phyloP scores from a whole-genome alignment of 768 basidiomycete genomes.

The Gymnopilus dilepis region DNA sequence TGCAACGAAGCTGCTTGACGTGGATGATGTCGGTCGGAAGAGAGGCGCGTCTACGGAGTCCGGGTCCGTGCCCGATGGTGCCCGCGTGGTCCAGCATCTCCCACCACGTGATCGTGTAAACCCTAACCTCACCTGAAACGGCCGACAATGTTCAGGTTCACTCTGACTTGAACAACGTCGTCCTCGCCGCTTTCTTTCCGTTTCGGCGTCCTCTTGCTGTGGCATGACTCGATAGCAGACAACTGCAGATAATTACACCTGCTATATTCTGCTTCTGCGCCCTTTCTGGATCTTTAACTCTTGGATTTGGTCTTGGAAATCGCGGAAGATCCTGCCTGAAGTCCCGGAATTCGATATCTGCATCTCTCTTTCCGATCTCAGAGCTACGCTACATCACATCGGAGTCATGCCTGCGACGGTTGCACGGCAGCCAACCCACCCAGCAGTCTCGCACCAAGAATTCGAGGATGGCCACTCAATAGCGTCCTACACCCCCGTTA shows the following conservation, averaged over 20 bases:
- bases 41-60: no score
- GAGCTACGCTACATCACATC: no score
- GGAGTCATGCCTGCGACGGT: background rate
- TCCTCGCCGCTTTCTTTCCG: background rate
- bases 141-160: background rate
- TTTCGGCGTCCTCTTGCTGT: background rate
- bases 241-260: no score
- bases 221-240: slow-evolving; percentile 1
- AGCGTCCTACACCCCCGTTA: slow-evolving; percentile 3
- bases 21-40: no score
- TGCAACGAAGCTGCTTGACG: no score
- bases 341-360: background rate
- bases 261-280: background rate
- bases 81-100: no score
- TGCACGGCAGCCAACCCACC: background rate
- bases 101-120: slow-evolving; percentile 5
- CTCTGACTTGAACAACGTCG: slow-evolving; percentile 7
- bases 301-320: background rate
- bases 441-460: background rate
- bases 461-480: no score
- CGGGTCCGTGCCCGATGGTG: no score
- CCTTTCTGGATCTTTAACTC: background rate
- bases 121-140: slow-evolving; percentile 3
- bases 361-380: background rate
- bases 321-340: background rate